Evolutionary conservation across 1,284 basidiomycete species (phyloP).

Genomic region (Grifola frondosa): DNA sequence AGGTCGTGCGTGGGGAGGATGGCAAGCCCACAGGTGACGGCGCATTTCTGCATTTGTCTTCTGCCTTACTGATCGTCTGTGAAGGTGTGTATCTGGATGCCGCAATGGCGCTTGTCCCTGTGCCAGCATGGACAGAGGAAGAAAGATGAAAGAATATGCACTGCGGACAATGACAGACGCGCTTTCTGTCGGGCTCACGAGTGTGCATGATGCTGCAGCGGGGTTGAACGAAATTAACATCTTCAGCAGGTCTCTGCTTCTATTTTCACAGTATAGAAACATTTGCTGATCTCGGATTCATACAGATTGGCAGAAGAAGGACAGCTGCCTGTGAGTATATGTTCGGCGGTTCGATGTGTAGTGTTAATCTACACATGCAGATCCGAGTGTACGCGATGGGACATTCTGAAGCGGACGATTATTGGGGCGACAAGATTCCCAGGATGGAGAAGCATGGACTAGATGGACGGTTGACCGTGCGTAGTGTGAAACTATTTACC

Average conservation of each 20-base stretch:
- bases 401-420: conserved; percentile 51
- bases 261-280: not conserved
- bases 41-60: conserved; percentile 1
- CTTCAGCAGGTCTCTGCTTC: conserved; percentile 48
- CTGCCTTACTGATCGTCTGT: not conserved
- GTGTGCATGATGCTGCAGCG: conserved; percentile 79
- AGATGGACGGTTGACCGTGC: conserved; percentile 65
- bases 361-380: conserved; percentile 33
- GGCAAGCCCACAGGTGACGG: conserved; percentile 9
- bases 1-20: conserved; percentile 63
- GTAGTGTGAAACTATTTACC: conserved; percentile 80
- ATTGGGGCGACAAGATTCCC: conserved; percentile 67
- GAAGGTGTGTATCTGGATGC: conserved; percentile 72
- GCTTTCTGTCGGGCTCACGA: conserved; percentile 73
- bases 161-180: conserved; percentile 67
- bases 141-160: conserved; percentile 60
- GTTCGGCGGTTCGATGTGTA: not conserved
- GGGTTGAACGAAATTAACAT: conserved; percentile 57
- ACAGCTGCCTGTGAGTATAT: conserved; percentile 57
- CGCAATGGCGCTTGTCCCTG: conserved; percentile 67
- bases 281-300: not conserved
- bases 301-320: conserved; percentile 35
- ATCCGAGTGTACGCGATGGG: conserved; percentile 82
- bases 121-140: conserved; percentile 63
- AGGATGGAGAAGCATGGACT: conserved; percentile 61